A percentile compares a stretch with the other conserved stretches of the same genome.
These are phyloP conservation scores for Colletotrichum navitas DNA, from an alignment of 2,329 filamentous ascomycete genomes.

Conservation along the genomic window DNA sequence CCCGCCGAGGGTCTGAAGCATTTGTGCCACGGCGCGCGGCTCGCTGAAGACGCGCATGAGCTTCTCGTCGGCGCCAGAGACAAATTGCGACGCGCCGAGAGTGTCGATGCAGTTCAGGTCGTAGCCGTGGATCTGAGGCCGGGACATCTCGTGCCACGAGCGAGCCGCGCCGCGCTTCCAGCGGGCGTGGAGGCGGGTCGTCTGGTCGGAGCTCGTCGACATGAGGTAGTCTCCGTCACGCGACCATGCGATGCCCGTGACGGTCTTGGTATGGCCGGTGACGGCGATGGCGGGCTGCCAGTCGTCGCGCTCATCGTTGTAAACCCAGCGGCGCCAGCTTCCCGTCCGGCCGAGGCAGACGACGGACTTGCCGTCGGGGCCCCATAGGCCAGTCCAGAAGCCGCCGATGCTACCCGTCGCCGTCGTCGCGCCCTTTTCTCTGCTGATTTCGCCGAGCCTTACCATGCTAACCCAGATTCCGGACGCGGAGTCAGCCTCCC, in stretches of 20 bases:
- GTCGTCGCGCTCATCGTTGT: slow-evolving; percentile 68
- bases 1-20: slow-evolving; percentile 77
- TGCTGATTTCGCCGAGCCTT: slow-evolving; percentile 91
- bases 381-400: slow-evolving; percentile 97
- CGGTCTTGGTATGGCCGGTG: slow-evolving; percentile 85
- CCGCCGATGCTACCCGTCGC: slow-evolving; percentile 96
- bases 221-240: slow-evolving; percentile 85
- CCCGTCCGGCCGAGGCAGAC: slow-evolving; percentile 90
- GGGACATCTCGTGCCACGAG: slow-evolving; percentile 95
- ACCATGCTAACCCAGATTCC: slow-evolving; percentile 92
- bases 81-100: slow-evolving; percentile 80
- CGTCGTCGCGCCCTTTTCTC: slow-evolving; percentile 94
- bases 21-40: slow-evolving; percentile 82
- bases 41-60: slow-evolving; percentile 95
- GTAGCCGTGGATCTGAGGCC: slow-evolving; percentile 98
- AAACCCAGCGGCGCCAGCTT: slow-evolving; percentile 90
- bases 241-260: slow-evolving; percentile 88
- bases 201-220: slow-evolving; percentile 92
- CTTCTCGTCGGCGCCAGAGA: slow-evolving; percentile 97
- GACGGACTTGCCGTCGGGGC: slow-evolving; percentile 79
- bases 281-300: slow-evolving; percentile 85
- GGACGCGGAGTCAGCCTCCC: slow-evolving; percentile 85
- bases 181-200: slow-evolving; percentile 85
- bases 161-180: slow-evolving; percentile 69
- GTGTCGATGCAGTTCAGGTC: slow-evolving; percentile 94